A percentile compares a stretch with the other conserved stretches of the same genome.
phyloP scores from a whole-genome alignment of 2,329 filamentous ascomycete species.

The Calonectria pauciramosa region DNA sequence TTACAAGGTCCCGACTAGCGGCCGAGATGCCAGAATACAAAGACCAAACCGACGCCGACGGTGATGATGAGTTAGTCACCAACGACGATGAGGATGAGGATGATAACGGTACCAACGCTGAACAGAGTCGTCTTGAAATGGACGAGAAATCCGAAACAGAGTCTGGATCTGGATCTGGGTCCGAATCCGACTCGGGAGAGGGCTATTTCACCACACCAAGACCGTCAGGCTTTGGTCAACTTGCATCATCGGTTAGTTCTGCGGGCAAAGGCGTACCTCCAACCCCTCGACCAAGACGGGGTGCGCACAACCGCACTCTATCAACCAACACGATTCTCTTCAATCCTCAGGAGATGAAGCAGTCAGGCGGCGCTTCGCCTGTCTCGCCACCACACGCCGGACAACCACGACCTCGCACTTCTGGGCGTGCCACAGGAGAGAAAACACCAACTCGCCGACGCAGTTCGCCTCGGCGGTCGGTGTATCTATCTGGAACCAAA shows the following conservation, averaged over 20 bases:
- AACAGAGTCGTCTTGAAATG: slow-evolving; percentile 48
- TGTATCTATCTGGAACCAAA: slow-evolving; percentile 61
- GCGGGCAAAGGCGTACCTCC: slow-evolving; percentile 43
- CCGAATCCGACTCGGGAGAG: slow-evolving; percentile 53
- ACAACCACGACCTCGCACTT: slow-evolving; percentile 54
- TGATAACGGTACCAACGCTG: slow-evolving; percentile 62
- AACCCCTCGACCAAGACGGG: slow-evolving; percentile 54
- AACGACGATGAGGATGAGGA: slow-evolving; percentile 82
- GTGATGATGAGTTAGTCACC: slow-evolving; percentile 90
- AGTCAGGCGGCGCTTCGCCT: slow-evolving; percentile 57
- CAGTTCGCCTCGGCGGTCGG: slow-evolving; percentile 61
- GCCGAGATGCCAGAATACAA: slow-evolving; percentile 57
- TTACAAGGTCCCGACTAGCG: slow-evolving; percentile 56
- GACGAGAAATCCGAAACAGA: slow-evolving; percentile 44
- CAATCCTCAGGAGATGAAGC: slow-evolving; percentile 71
- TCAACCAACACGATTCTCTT: slow-evolving; percentile 90
- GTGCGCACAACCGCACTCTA: slow-evolving; percentile 77
- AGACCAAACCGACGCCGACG: slow-evolving; percentile 84
- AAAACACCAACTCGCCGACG: slow-evolving; percentile 58
- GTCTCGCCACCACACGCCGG: slow-evolving; percentile 55
- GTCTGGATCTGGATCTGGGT: not conserved
- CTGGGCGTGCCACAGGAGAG: slow-evolving; percentile 48
- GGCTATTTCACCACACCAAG: slow-evolving; percentile 70
- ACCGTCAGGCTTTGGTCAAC: slow-evolving; percentile 56
- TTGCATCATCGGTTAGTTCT: slow-evolving; percentile 52